Conservation (phyloP, 345 rosid genomes). For the Geranium brycei region DNA sequence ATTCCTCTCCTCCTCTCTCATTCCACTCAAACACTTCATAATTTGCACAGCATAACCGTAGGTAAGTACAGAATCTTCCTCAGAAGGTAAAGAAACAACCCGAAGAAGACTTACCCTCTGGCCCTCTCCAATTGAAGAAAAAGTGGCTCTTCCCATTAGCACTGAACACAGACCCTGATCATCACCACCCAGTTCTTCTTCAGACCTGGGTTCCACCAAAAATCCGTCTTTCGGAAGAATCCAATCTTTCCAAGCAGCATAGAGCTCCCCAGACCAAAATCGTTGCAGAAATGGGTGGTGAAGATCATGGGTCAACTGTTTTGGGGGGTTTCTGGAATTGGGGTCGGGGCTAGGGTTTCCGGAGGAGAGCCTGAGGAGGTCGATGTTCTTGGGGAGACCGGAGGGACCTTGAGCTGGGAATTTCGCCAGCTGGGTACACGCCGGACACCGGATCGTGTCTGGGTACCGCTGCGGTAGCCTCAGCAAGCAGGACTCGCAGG, state of each 20-base stretch:
- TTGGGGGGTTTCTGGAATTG: conserved; percentile 9
- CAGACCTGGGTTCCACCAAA: conserved; percentile 9
- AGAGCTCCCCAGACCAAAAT: conserved; percentile 58
- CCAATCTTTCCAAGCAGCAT: conserved; percentile 47
- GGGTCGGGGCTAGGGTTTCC: conserved; percentile 1
- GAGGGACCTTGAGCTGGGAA: conserved; percentile 60
- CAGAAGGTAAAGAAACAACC: conserved; percentile 24
- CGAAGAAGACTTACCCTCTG: conserved; percentile 36
- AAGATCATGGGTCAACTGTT: conserved; percentile 1
- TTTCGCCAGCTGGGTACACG: conserved; percentile 76
- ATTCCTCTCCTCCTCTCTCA: conserved; percentile 32
- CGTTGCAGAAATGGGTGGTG: conserved; percentile 28
- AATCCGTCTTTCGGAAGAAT: conserved; percentile 36
- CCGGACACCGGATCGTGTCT: conserved; percentile 68
- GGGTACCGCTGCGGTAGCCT: conserved; percentile 52
- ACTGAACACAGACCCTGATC: conserved; percentile 2
- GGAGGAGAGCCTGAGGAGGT: conserved; percentile 45
- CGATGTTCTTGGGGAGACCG: conserved; percentile 73
- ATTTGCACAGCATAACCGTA: conserved; percentile 36
- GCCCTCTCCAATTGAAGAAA: conserved; percentile 7
- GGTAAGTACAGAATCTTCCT: conserved; percentile 27
- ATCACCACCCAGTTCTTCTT: conserved; percentile 9
- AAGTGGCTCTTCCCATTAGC: neutral
- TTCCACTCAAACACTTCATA: conserved; percentile 39
- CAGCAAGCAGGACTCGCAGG: conserved; percentile 62